Evolutionary conservation across 2,329 filamentous ascomycete genomes (phyloP).

Genomic region (Xylariaceae sp.): DNA sequence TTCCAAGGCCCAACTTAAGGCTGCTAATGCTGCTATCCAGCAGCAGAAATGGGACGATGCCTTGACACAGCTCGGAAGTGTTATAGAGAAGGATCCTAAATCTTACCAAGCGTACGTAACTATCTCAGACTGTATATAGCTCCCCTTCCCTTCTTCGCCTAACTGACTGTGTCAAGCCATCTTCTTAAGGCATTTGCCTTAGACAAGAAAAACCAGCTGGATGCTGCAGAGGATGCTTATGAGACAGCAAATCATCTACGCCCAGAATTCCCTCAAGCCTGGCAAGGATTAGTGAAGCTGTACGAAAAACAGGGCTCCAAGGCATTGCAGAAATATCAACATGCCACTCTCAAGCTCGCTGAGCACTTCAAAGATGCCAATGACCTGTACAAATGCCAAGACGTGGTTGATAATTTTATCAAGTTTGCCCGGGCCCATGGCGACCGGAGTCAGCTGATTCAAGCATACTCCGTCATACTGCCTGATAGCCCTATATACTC

Average conservation of each 20-base stretch:
- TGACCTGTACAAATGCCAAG: constrained; percentile 59
- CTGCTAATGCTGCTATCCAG: constrained; percentile 73
- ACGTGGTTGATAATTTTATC: constrained; percentile 74
- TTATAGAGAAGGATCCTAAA: constrained; percentile 67
- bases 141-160: neutral
- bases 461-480: constrained; percentile 70
- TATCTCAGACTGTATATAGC: neutral
- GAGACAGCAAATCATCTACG: constrained; percentile 66
- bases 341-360: constrained; percentile 68
- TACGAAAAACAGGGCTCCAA: constrained; percentile 72
- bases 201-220: constrained; percentile 68
- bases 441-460: constrained; percentile 67
- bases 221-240: constrained; percentile 76
- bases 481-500: constrained; percentile 78
- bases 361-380: constrained; percentile 67
- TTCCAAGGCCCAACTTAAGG: constrained; percentile 73
- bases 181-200: constrained; percentile 85
- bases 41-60: constrained; percentile 76
- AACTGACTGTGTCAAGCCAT: constrained; percentile 55
- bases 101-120: constrained; percentile 73
- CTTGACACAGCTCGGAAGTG: constrained; percentile 60
- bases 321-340: constrained; percentile 69
- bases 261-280: constrained; percentile 75
- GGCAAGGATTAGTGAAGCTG: constrained; percentile 82
- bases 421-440: constrained; percentile 70